Evolutionary conservation across 371 early-diverging fungal species (phyloP), one percentile per base, ranked within the genome.

Genomic region (Mucor saturninus): DNA sequence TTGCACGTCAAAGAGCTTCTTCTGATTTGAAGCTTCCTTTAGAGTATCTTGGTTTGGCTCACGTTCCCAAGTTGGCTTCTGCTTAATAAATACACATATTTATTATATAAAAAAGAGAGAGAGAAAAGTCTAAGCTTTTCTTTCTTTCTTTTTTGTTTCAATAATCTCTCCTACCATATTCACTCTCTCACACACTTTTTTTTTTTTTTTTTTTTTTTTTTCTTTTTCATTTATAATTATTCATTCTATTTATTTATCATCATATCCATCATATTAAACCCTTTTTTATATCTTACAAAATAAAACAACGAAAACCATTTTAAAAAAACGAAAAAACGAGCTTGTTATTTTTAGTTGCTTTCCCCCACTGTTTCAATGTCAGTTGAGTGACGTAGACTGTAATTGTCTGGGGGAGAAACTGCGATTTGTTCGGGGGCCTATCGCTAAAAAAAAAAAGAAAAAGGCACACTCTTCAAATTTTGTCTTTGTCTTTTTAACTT

Each of bases 1-100:
- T 64, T 3, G 72, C 75, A 28, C 62, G 69, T 45, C 60, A 74
- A 56, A 73, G 61, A 52, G 67, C 70, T 26, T 62, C 71, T 46
- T 35, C 61, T 54, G 76, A 79, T 37, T 59, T 72, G 58, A 71
- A 67, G 50, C 14, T 46, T 29, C 72, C 73, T 35, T 65, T 72
- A 11, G 70, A 73, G 28, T 69, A 69, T 43, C 64, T 73, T 51
- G 74, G 74, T 10, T 49, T 69, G 15, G 37, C 37, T 30, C 62
- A 67, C 48, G 21, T 58, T 53, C 67, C 67, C 46, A 61, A 67
- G 30, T 39, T 67, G 48, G 59, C 67, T 50, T 48, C 52, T 21
- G 62, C 67, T 42, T 39, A 62, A 42, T 52, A 57, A 39, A 13
- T 42, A 37, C 31, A 3, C 21, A 21, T 1, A 21, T 21, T 30